Conservation (phyloP, 1,284 basidiomycete species). For the Boletellus deceptivus region DNA sequence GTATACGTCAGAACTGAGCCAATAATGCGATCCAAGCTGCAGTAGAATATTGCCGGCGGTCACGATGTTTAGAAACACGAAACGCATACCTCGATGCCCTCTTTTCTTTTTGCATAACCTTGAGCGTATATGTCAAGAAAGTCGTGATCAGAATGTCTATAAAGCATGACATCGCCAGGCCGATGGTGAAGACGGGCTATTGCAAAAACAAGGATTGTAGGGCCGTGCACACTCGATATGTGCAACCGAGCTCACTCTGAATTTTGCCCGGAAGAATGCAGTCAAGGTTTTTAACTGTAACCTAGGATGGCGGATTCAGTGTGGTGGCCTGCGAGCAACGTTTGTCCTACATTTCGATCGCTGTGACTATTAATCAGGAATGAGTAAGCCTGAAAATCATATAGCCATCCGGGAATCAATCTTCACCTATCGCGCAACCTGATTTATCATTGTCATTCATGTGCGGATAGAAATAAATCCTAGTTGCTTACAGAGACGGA, state of each 20-base stretch:
- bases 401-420: neutral
- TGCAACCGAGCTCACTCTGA: conserved; percentile 19
- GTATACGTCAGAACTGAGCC: conserved; percentile 50
- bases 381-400: neutral
- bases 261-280: conserved; percentile 22
- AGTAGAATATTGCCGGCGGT: neutral
- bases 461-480: conserved; percentile 14
- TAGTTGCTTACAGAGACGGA: conserved; percentile 35
- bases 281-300: conserved; percentile 21
- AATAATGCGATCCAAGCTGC: conserved; percentile 47
- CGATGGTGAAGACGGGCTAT: conserved; percentile 51
- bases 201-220: conserved; percentile 8
- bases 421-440: conserved; percentile 31
- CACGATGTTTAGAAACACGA: neutral
- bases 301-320: conserved; percentile 16
- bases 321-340: neutral
- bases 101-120: conserved; percentile 38
- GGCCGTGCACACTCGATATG: neutral
- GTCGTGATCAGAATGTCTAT: conserved; percentile 49
- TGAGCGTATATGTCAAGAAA: conserved; percentile 45
- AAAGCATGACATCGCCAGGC: conserved; percentile 45
- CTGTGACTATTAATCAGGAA: conserved; percentile 29
- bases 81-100: conserved; percentile 22
- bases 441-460: neutral
- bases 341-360: conserved; percentile 38